Evolutionary conservation across 108 stramenopile genomes (phyloP), one percentile per base, ranked within the genome.

Genomic region (Schizochytrium sp.): DNA sequence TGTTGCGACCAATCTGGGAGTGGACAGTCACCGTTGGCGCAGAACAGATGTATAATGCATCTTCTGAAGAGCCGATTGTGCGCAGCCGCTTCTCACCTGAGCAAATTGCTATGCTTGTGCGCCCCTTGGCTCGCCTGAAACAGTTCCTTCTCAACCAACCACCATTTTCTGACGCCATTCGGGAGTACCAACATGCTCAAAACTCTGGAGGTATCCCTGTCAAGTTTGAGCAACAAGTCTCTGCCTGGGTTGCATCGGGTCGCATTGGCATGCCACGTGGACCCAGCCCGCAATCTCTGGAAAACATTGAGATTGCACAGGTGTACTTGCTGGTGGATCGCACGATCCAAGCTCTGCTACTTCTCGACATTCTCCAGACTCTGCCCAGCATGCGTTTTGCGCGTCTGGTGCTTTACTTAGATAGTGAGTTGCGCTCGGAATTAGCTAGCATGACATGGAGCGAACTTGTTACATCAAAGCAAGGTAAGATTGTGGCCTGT

Each of bases 351-450:
- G 47, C 28, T 2, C 76, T 83, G 45, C 2, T 83, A 5, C 53
- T 83, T 28, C n/a, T 83, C n/a, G 76, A 83, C 15, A 49, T 83
- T 49, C 28, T 83, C n/a, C 76, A 83, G 76, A 83, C 50, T 8
- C 53, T 55, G 45, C 76, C 76, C 5, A 83, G 76, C 76, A 55
- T 83, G 53, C 76, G 76, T 8, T 83, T 83, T 83, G 76, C 76
- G 15, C 47, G 50, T 55, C 13, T 83, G 15, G 76, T 83, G 17
- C 47, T 49, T 8, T 55, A 55, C 76, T 38, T 55, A 0, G 76
- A 83, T 40, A 28, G 50, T 8, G 50, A 83, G 45, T 10, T 83
- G 76, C 76, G 76, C 10, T 55, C 50, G 38, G 53, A 55, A 53
- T 40, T 83, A 53, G 53, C 76, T 5, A 83, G 53, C 76, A 83